Evolutionary conservation across 176 grass and related monocot species (phyloP), one percentile per base, ranked within the genome.

Genomic region (Miscanthus lutarioriparius): DNA sequence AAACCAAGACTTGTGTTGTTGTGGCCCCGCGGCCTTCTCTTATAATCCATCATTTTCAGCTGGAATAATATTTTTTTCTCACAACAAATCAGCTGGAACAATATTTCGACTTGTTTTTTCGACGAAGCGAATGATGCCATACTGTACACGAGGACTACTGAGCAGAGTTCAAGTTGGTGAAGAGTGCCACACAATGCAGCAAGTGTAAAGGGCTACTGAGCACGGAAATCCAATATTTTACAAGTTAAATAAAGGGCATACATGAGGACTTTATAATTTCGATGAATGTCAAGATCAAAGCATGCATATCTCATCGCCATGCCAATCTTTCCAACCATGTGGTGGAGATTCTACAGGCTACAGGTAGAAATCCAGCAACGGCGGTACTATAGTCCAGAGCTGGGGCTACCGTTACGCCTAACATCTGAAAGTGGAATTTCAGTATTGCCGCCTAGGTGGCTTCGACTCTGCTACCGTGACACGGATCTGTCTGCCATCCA

Each of bases 401-500:
- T 49, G 19, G 27, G 41, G 40, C 41, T 48, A 80, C 44, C 45
- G 11, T 37, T 19, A 59, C 10, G 10, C 10, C 74, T 36, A 13
- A 1, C 5, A 33, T 23, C 77, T 66, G 8, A 39, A 39, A 28
- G 74, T 15, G 44, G 36, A 10, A 49, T 79, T 38, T 94, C 82
- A 98, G 82, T 88, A 91, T 77, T 91, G 76, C 43, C 77, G 37
- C 59, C 89, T 82, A 16, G 79, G 87, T 62, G 82, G 92, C 63
- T 79, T 95, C 1, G 82, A 71, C 36, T 97, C 89, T 17, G 94
- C 89, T 27, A 93, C 47, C 0, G 87, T 91, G 11, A 97, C 91
- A 44, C 82, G 85, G 39, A 97, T 93, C 15, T 86, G 56, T 82
- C 91, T 88, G 81, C 94, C 94, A 62, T 93, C 87, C 78, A 97